Evolutionary conservation across 2,329 filamentous ascomycete genomes (phyloP).

Genomic region (Fusarium irregulare): DNA sequence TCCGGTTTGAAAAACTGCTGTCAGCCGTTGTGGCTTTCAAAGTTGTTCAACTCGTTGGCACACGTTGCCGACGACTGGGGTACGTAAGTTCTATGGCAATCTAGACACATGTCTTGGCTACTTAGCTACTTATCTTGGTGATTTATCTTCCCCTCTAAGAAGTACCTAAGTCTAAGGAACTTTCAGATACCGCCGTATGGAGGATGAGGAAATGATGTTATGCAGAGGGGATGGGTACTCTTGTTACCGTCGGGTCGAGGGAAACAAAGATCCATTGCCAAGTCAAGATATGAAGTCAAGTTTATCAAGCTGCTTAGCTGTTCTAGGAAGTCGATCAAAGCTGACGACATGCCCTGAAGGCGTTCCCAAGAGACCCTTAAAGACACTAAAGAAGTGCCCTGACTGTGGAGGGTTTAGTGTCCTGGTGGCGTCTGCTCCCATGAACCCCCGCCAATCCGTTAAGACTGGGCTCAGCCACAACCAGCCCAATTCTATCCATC

Average conservation of each 20-base stretch:
- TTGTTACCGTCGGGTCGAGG: neutral
- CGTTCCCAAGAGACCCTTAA: constrained; percentile 17
- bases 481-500: constrained; percentile 34
- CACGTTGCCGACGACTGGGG: constrained; percentile 30
- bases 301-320: neutral
- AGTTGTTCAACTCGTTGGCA: constrained; percentile 24
- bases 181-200: neutral
- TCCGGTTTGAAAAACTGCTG: constrained; percentile 28
- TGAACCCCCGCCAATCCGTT: constrained; percentile 9
- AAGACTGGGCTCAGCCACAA: constrained; percentile 37
- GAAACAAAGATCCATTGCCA: constrained; percentile 5
- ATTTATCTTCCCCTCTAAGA: constrained; percentile 2
- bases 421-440: constrained; percentile 16
- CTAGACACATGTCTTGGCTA: constrained; percentile 9
- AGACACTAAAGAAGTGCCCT: constrained; percentile 16
- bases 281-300: neutral
- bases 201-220: neutral
- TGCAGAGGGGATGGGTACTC: neutral
- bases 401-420: constrained; percentile 5
- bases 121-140: neutral
- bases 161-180: neutral
- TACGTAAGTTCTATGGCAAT: constrained; percentile 21
- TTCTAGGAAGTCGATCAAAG: constrained; percentile 1
- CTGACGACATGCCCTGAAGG: constrained; percentile 1
- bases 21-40: constrained; percentile 33